Base-by-base conservation (phyloP, 495 filamentous ascomycete genomes). In the Podospora comata region DNA sequence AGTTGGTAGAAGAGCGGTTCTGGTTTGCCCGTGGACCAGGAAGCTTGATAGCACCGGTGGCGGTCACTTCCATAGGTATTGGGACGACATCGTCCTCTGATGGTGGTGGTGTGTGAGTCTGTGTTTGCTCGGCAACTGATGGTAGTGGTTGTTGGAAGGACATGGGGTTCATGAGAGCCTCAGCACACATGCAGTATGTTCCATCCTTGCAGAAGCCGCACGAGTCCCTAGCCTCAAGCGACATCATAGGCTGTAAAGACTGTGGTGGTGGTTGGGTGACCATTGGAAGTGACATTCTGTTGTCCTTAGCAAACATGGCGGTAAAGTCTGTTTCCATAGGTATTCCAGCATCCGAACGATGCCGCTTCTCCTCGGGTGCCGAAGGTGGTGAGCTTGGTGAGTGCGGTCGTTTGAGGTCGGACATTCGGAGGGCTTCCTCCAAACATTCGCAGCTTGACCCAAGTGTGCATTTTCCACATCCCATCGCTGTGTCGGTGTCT, bases 141-240 rank as follows among this genome's bases (percentile, higher is more conserved):
- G 68, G 54, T 28, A 66, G n/a, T 23, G 67, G 64, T 13, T 63
- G 63, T 2, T 63, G 61, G 26, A 77, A 67, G 7, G 74, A 71
- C 44, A 76, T 71, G 4, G 73, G 80, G 4, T 83, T 82, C 9
- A 87, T 85, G 65, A 74, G 70, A 74, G 91, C 84, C 65, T 94
- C 91, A 30, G 89, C 91, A 75, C 92, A 96, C 66, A 94, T 86
- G 74, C 92, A 96, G 71, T 91, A 90, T 0, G 89, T 92, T 18
- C 91, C 91, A 64, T 94, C 91, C 71, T 88, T 85, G 76, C 92
- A 96, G 80, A 96, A 96, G n/a, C 92, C 92, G 72, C 92, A 96
- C 1, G 39, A 85, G 62, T 95, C 92, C 59, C 75, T 72, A 5
- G 73, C 73, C 54, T 78, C 75, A 18, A 79, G 61, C 15, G 75